phyloP scores from a whole-genome alignment of 441 rosid species.

The Corymbia citriodora region DNA sequence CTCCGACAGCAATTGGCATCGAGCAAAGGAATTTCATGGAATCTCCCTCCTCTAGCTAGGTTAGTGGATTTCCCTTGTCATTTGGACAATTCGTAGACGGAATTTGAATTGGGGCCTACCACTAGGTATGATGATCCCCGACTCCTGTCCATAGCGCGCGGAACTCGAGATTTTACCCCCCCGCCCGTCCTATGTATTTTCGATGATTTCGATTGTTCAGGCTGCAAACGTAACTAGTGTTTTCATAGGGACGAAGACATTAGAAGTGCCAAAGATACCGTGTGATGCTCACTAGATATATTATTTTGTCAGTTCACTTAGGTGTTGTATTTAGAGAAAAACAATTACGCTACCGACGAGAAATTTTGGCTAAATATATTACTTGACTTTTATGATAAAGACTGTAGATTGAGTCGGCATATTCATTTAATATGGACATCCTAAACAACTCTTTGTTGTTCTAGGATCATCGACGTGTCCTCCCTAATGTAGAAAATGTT shows the following conservation, averaged over 20 bases:
- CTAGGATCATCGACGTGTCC: too few relatives aligned
- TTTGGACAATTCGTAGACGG: background rate
- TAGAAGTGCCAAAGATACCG: accelerated
- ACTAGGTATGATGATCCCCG: background rate
- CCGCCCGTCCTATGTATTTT: background rate
- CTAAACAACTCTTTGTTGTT: too few relatives aligned
- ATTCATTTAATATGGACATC: too few relatives aligned
- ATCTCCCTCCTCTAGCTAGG: background rate
- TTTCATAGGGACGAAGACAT: background rate
- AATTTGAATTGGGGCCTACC: background rate
- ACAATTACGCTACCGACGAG: too few relatives aligned
- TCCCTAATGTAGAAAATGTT: too few relatives aligned
- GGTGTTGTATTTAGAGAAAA: too few relatives aligned
- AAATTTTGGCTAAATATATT: too few relatives aligned
- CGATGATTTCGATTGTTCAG: background rate
- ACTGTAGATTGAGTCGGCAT: background rate
- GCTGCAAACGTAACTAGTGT: too few relatives aligned
- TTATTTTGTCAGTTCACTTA: accelerated
- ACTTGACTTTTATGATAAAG: background rate
- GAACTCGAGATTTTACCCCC: background rate
- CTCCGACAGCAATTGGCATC: background rate
- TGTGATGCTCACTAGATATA: accelerated
- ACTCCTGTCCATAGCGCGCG: background rate
- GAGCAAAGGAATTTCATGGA: background rate
- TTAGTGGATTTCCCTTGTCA: background rate